These are phyloP conservation scores for Lasiosphaeria hispida DNA, from an alignment of 495 filamentous ascomycete genomes.

Conservation along the genomic window DNA sequence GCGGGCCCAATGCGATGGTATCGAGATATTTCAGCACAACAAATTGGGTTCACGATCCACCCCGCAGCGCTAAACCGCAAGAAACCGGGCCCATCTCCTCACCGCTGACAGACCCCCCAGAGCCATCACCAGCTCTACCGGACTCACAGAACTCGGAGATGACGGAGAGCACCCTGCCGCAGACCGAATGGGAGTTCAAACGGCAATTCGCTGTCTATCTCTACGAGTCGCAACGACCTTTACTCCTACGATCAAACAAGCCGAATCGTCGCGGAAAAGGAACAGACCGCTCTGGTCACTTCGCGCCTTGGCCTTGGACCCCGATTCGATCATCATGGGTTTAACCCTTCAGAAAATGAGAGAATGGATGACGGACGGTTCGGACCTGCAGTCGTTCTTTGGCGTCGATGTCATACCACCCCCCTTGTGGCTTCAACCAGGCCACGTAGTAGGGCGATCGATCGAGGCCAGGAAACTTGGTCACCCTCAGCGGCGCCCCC, in stretches of 20 bases:
- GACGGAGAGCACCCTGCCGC: not conserved
- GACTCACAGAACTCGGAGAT: not conserved
- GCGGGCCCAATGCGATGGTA: not conserved
- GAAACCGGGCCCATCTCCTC: not conserved
- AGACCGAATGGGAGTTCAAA: not conserved
- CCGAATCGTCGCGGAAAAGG: not conserved
- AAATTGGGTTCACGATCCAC: not conserved
- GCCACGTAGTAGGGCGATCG: too few relatives aligned
- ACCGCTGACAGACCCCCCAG: not conserved
- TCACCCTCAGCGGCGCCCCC: too few relatives aligned
- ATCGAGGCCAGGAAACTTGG: too few relatives aligned
- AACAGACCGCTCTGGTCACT: conserved; percentile 1
- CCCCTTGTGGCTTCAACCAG: conserved; percentile 1
- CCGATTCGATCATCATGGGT: not conserved
- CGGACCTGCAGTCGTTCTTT: not conserved
- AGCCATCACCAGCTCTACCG: not conserved
- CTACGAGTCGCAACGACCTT: not conserved
- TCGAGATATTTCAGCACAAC: not conserved
- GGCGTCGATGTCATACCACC: not conserved
- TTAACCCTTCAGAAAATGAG: not conserved
- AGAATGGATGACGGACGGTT: not conserved
- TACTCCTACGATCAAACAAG: not conserved
- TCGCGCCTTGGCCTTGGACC: not conserved
- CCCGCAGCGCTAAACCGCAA: not conserved
- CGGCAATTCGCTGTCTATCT: not conserved